These are phyloP conservation scores for Coemansia sp. DNA, from an alignment of 192 early-diverging fungal species.

Conservation along the genomic window DNA sequence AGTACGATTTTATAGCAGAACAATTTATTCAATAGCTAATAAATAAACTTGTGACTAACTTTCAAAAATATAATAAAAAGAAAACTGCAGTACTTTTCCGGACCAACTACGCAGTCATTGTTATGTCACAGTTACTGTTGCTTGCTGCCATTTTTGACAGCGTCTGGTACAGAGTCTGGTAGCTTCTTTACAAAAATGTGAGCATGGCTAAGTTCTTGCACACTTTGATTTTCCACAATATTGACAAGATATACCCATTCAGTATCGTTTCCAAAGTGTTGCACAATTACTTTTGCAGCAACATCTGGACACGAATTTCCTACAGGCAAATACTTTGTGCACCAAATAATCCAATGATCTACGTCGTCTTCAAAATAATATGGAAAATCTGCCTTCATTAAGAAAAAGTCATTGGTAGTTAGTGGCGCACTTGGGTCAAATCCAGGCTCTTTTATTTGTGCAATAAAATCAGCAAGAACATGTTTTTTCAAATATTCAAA, in stretches of 20 bases:
- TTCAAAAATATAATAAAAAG: neutral
- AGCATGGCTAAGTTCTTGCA: constrained; percentile 41
- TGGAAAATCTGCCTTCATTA: constrained; percentile 37
- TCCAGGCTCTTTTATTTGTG: constrained; percentile 1
- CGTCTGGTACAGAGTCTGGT: neutral
- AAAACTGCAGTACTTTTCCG: neutral
- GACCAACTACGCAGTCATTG: no score
- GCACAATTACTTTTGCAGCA: constrained; percentile 17
- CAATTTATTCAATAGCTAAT: neutral
- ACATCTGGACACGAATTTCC: constrained; percentile 24
- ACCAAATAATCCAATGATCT: constrained; percentile 51
- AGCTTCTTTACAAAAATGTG: constrained; percentile 32
- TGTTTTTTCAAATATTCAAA: constrained; percentile 29
- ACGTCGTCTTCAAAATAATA: constrained; percentile 32
- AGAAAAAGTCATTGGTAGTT: constrained; percentile 14
- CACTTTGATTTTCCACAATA: constrained; percentile 32
- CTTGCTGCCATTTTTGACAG: neutral
- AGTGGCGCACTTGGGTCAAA: constrained; percentile 11
- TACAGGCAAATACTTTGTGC: constrained; percentile 20
- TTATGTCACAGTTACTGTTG: neutral
- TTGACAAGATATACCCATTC: constrained; percentile 48
- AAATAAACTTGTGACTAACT: no score
- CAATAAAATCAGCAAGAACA: constrained; percentile 25
- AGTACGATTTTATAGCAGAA: neutral
- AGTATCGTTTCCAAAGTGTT: constrained; percentile 9